Conservation (phyloP, 2,329 filamentous ascomycete genomes). For the Exophiala xenobiotica region DNA sequence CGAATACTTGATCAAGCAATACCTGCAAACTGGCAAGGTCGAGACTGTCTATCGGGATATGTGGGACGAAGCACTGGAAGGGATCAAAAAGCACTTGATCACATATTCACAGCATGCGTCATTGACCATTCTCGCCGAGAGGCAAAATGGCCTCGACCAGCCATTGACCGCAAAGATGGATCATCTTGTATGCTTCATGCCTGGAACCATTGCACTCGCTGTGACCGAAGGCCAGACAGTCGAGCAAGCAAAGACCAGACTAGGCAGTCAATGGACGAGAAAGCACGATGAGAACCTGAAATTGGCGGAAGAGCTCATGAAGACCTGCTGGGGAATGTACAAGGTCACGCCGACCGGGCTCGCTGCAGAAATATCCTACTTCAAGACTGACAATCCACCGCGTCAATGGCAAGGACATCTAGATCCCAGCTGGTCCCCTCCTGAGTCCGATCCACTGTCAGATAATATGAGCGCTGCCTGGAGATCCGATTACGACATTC, state of each 20-base stretch:
- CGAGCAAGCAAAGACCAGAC: constrained; percentile 63
- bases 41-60: constrained; percentile 86
- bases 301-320: constrained; percentile 85
- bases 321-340: constrained; percentile 99
- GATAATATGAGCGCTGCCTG: constrained; percentile 59
- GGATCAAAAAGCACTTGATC: constrained; percentile 87
- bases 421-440: constrained; percentile 50
- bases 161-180: constrained; percentile 88
- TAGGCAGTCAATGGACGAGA: constrained; percentile 60
- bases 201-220: constrained; percentile 87
- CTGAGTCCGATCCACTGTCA: constrained; percentile 45
- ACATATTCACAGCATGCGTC: constrained; percentile 79
- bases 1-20: constrained; percentile 98
- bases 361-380: constrained; percentile 93
- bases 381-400: constrained; percentile 71
- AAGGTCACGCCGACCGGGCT: constrained; percentile 83
- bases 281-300: constrained; percentile 83
- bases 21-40: constrained; percentile 84
- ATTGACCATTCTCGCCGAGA: constrained; percentile 87
- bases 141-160: constrained; percentile 68
- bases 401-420: constrained; percentile 36
- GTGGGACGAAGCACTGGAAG: constrained; percentile 83
- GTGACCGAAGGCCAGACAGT: constrained; percentile 78
- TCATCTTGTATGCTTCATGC: constrained; percentile 95
- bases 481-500: constrained; percentile 76